phyloP scores from a whole-genome alignment of 306 rosid species.

The Arachis stenosperma region DNA sequence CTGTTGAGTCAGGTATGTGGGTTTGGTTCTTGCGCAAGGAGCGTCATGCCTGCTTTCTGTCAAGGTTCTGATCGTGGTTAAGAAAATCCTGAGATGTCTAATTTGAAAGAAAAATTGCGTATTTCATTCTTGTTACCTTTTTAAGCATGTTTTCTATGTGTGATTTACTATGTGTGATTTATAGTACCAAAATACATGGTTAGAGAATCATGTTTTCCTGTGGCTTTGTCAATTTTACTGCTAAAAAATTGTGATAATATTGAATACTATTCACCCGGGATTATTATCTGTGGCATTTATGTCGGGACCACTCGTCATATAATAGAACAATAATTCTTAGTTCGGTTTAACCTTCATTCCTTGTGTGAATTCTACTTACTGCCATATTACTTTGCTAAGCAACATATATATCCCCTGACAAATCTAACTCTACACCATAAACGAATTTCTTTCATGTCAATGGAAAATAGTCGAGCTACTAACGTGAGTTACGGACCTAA shows the following conservation, averaged over 20 bases:
- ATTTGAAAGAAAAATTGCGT: constrained; percentile 33
- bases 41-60: constrained; percentile 65
- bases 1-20: constrained; percentile 56
- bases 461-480: too few species aligned
- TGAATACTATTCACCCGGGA: neutral
- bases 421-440: too few species aligned
- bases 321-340: too few species aligned
- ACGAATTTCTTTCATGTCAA: too few species aligned
- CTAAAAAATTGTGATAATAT: neutral
- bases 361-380: too few species aligned
- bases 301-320: neutral
- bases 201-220: constrained; percentile 31
- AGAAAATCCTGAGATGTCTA: constrained; percentile 45
- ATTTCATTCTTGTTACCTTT: constrained; percentile 44
- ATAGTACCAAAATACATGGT: constrained; percentile 34
- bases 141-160: constrained; percentile 29
- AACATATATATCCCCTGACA: neutral
- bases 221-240: constrained; percentile 39
- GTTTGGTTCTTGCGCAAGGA: constrained; percentile 58
- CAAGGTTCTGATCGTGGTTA: constrained; percentile 61
- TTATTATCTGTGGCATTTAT: neutral
- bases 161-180: constrained; percentile 44
- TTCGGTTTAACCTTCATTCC: neutral
- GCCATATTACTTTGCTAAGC: neutral
- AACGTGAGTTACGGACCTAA: too few species aligned